Percentiles rank a stretch among this genome's conserved stretches.
phyloP scores from a whole-genome alignment of 352 stramenopile genomes.

The Globisporangium camurandrum region DNA sequence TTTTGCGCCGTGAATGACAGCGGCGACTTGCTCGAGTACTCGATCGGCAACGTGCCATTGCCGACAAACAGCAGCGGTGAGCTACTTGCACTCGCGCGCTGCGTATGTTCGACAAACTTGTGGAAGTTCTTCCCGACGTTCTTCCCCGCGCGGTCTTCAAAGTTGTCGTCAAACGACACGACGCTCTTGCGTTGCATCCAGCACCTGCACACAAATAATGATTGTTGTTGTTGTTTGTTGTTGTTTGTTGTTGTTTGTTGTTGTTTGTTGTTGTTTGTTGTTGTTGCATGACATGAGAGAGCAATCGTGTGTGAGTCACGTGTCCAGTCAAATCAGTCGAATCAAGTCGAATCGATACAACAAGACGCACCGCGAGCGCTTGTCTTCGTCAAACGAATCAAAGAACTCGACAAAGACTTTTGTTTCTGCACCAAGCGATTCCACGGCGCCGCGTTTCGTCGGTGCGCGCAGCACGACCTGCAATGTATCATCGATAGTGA shows the following conservation, averaged over 20 bases:
- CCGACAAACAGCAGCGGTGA: conserved; percentile 64
- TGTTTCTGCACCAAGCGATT: conserved; percentile 52
- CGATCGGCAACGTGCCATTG: conserved; percentile 57
- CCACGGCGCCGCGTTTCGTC: conserved; percentile 38
- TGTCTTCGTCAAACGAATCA: conserved; percentile 66
- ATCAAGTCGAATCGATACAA: too few relatives aligned
- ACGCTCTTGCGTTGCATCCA: conserved; percentile 84
- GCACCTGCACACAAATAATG: too few relatives aligned
- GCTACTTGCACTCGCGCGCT: conserved; percentile 58
- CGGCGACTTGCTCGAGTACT: conserved; percentile 72
- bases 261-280: too few relatives aligned
- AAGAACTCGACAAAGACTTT: conserved; percentile 83
- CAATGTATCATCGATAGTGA: too few relatives aligned
- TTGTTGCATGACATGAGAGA: conserved; percentile 3
- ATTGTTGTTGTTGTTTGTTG: too few relatives aligned
- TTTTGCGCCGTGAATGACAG: conserved; percentile 36
- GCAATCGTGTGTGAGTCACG: conserved; percentile 22
- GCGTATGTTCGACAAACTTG: conserved; percentile 58
- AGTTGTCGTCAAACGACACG: conserved; percentile 55
- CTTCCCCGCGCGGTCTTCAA: conserved; percentile 73
- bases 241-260: too few relatives aligned
- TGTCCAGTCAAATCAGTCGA: neutral
- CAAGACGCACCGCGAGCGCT: conserved; percentile 37
- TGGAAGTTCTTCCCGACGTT: conserved; percentile 77
- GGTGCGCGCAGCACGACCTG: conserved; percentile 66